Evolutionary conservation across 306 rosid genomes (phyloP), one percentile per base, ranked within the genome.

Genomic region (Neltuma alba): DNA sequence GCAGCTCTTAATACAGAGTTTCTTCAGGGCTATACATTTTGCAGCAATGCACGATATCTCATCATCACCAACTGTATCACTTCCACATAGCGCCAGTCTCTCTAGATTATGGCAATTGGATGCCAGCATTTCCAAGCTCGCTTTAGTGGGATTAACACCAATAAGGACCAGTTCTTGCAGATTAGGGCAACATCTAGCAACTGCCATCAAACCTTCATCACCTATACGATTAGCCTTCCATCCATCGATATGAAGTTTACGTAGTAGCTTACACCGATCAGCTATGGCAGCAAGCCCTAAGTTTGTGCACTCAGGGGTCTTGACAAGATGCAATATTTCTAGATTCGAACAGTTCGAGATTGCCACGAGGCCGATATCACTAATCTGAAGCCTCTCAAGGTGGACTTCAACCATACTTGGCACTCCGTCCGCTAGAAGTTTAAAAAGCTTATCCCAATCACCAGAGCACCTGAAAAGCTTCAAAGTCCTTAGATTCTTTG

Each of bases 181-280:
- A 78, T 91, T 91, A 7, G 96, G 88, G 81, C 98, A 96, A 42
- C 81, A 80, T 78, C 85, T 93, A 1, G 99, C 96, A 70, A 96
- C 90, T 0, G 92, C 89, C 21, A 91, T 79, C 81, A 96, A 88
- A 21, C 99, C 98, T 28, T 87, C 94, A 34, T 96, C 99, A 0
- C 99, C 98, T 7, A 96, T 92, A 6, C 98, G 82, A 75, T 96
- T 96, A 0, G 98, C 90, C 76, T 93, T 96, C 97, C 96, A 96
- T 20, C 99, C 99, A 70, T 96, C 99, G 40, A 96, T 87, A 77
- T 96, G 97, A 57, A 96, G 98, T 91, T 96, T 96, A 85, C 99
- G 75, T 44, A 96, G 67, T 10, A 89, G 92, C 85, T 85, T 93
- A 73, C 99, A 96, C 9, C 97, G 81, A 12, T 93, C 98, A 0